Base-by-base conservation (phyloP, 106 monocot species). In the Ottelia alismoides region DNA sequence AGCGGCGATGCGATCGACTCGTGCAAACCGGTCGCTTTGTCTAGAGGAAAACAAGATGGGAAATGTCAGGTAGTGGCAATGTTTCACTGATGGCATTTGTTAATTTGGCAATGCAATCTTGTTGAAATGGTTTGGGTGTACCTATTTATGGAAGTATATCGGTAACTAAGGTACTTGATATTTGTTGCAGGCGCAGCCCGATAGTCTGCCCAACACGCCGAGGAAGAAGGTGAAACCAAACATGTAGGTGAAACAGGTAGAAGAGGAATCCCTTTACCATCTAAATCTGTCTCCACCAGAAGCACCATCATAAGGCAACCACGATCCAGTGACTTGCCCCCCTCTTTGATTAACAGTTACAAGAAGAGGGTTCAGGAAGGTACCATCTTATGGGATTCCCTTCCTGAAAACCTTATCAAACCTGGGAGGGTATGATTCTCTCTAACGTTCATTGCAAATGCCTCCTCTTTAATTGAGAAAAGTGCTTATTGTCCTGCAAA, bases 371-470 rank as follows among this genome's bases (percentile, higher is more conserved):
- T 69, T 46, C 28, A 65, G 2, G 78, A 76, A 54, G 55, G 56
- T 26, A 56, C 61, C 49, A 61, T 58, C 18, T 30, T 76, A 31
- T 89, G 84, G 78, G 75, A 84, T 20, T 88, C 71, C 7, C 88
- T 94, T 66, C 93, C 93, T 25, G 12, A 70, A 46, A 81, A 31
- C 58, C 76, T 94, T 30, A 60, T 73, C 19, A 88, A 78, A 59
- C 46, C 76, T 25, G 88, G 75, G 19, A 94, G 81, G 83, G 84
- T 94, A 94, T n/a, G n/a, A n/a, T n/a, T n/a, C n/a, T n/a, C n/a
- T n/a, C n/a, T n/a, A n/a, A n/a, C n/a, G n/a, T n/a, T n/a, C n/a
- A n/a, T n/a, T n/a, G n/a, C n/a, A n/a, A n/a, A n/a, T n/a, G n/a
- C n/a, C n/a, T n/a, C n/a, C n/a, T n/a, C n/a, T n/a, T n/a, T n/a